Conservation (phyloP, 345 rosid species). For the Euphorbia pulcherrima region DNA sequence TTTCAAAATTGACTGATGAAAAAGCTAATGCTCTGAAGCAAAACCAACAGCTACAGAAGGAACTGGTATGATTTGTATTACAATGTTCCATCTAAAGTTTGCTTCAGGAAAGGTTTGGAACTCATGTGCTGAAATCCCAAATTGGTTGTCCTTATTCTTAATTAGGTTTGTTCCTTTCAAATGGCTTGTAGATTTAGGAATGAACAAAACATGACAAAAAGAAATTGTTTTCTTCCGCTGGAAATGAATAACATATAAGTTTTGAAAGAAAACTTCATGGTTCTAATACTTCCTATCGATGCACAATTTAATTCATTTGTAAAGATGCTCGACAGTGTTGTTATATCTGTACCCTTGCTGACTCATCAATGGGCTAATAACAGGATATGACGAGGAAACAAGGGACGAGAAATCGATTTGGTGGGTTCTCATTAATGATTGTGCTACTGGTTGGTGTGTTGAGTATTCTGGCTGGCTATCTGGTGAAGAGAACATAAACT, state of each 20-base stretch:
- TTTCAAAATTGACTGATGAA: constrained; percentile 72
- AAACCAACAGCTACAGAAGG: constrained; percentile 54
- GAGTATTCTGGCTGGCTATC: constrained; percentile 57
- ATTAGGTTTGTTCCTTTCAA: background rate
- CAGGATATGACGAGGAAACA: constrained; percentile 66
- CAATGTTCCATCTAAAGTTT: background rate
- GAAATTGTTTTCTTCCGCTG: background rate
- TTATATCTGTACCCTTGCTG: background rate
- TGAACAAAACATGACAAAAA: too few relatives aligned
- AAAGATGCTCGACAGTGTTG: background rate
- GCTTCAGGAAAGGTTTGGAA: background rate
- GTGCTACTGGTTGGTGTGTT: constrained; percentile 54
- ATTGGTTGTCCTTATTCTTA: background rate
- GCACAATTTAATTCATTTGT: constrained; percentile 1
- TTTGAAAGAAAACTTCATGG: background rate
- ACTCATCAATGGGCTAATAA: background rate
- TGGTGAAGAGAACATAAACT: constrained; percentile 37
- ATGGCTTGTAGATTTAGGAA: background rate
- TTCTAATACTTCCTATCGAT: background rate
- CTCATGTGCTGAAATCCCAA: background rate
- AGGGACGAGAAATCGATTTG: constrained; percentile 36
- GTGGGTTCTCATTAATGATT: constrained; percentile 44
- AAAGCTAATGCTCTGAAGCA: constrained; percentile 56
- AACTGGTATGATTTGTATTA: constrained; percentile 52
- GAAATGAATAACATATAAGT: background rate